These are phyloP conservation scores for Phenoliferia sp. DNA, from an alignment of 1,284 basidiomycete species.

Conservation along the genomic window DNA sequence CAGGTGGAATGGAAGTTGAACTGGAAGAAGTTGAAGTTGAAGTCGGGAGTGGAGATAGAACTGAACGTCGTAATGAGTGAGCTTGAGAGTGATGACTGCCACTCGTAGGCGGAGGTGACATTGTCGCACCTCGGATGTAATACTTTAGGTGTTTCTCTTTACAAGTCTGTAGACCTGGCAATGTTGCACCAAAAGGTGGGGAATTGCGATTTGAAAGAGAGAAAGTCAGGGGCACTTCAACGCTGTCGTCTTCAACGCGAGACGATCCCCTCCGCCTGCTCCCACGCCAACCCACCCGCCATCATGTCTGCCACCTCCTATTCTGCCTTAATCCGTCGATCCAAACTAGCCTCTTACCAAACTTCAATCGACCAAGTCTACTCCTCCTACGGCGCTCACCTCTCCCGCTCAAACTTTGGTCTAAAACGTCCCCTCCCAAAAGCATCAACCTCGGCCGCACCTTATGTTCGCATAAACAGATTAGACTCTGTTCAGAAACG, in stretches of 20 bases:
- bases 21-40: neutral
- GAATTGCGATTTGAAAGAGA: neutral
- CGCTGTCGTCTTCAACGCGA: neutral
- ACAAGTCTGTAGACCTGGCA: neutral
- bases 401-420: conserved; percentile 29
- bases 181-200: neutral
- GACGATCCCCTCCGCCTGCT: neutral
- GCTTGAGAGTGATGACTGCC: neutral
- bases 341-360: conserved; percentile 32
- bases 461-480: conserved; percentile 23
- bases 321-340: conserved; percentile 33
- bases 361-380: conserved; percentile 34
- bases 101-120: neutral
- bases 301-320: conserved; percentile 16
- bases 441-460: conserved; percentile 7
- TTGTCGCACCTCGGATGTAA: neutral
- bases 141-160: neutral
- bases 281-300: neutral
- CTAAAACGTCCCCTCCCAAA: conserved; percentile 30
- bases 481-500: conserved; percentile 26
- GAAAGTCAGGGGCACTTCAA: neutral
- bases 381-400: conserved; percentile 19
- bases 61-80: neutral
- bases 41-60: neutral
- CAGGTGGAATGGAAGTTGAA: no score